phyloP scores from a whole-genome alignment of 257 asterid species.

The Ballota nigra region DNA sequence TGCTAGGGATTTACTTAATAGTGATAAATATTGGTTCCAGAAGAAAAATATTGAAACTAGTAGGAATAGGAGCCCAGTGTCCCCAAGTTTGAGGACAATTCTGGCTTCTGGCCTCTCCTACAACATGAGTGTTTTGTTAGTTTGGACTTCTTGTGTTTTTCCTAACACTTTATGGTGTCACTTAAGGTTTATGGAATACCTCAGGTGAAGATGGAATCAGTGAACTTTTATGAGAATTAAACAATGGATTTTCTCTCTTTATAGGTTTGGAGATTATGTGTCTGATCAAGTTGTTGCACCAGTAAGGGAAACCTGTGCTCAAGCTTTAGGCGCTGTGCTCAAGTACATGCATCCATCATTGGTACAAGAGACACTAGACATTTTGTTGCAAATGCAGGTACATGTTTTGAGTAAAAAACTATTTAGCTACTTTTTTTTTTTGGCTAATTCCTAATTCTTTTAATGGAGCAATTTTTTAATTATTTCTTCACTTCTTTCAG shows the following conservation, averaged over 20 bases:
- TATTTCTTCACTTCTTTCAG: conserved; percentile 71
- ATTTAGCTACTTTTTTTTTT: neutral
- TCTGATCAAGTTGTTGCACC: conserved; percentile 99
- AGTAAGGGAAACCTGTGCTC: conserved; percentile 99
- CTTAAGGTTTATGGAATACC: conserved; percentile 10
- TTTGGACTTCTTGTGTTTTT: neutral
- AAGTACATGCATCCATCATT: conserved; percentile 89
- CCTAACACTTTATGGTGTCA: neutral
- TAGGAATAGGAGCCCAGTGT: conserved; percentile 13
- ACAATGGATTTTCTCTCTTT: conserved; percentile 20
- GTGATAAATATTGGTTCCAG: conserved; percentile 11
- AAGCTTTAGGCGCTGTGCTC: conserved; percentile 95
- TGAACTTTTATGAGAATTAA: conserved; percentile 17
- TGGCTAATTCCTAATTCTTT: conserved; percentile 9
- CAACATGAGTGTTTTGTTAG: neutral
- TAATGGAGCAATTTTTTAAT: conserved; percentile 41
- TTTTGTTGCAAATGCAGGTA: conserved; percentile 98
- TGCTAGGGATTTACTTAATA: neutral
- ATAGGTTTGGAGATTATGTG: conserved; percentile 96
- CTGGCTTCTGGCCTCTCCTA: neutral
- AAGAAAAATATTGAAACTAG: conserved; percentile 7
- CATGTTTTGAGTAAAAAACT: conserved; percentile 25
- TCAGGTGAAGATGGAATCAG: neutral
- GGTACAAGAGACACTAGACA: conserved; percentile 71
- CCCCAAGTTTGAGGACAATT: neutral